Conservation (phyloP, 805 yeast genomes). For the Ogataea thermomethanolica region DNA sequence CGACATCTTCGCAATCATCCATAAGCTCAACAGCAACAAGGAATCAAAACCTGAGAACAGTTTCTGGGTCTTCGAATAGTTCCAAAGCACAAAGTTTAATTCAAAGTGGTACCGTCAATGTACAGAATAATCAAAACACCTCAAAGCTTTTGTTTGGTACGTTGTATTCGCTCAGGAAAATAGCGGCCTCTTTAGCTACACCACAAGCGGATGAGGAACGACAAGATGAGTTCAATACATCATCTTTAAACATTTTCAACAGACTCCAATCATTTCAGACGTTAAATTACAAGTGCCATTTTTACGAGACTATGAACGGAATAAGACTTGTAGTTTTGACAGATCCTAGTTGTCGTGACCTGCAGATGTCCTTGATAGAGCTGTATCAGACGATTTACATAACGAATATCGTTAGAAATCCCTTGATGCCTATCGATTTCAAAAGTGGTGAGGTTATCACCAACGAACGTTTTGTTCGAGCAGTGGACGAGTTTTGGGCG, state of each 20-base stretch:
- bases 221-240: constrained; percentile 8
- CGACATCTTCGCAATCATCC: constrained; percentile 4
- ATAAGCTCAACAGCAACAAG: constrained; percentile 4
- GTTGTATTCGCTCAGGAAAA: constrained; percentile 71
- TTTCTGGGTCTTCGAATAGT: constrained; percentile 5
- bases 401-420: constrained; percentile 59
- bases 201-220: constrained; percentile 1
- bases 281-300: constrained; percentile 74
- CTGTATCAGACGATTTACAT: constrained; percentile 60
- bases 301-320: constrained; percentile 74
- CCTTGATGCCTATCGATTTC: constrained; percentile 58
- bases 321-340: constrained; percentile 72
- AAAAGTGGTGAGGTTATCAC: constrained; percentile 47
- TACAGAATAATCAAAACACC: constrained; percentile 59
- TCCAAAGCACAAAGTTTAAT: constrained; percentile 13
- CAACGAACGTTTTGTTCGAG: constrained; percentile 52
- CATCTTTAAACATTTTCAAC: constrained; percentile 32
- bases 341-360: constrained; percentile 55
- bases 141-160: constrained; percentile 86
- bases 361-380: constrained; percentile 52
- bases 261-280: constrained; percentile 52
- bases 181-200: constrained; percentile 42
- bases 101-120: constrained; percentile 41
- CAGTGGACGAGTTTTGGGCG: constrained; percentile 47
- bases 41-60: background rate